A percentile compares a stretch with the other conserved stretches of the same genome.
These are phyloP conservation scores for Spathaspora boniae DNA, from an alignment of 805 yeast genomes.

Conservation along the genomic window DNA sequence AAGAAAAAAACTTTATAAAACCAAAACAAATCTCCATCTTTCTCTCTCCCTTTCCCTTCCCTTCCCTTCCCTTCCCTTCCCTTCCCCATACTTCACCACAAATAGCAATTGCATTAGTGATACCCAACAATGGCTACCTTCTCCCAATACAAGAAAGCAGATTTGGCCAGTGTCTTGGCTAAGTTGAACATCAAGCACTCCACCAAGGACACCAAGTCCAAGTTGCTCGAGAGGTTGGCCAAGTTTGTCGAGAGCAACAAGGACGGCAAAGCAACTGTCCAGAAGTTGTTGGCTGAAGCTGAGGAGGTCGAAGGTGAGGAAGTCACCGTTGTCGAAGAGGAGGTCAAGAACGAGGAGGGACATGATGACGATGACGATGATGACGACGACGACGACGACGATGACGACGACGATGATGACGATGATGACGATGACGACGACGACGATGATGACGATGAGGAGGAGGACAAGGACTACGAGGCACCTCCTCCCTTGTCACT, in stretches of 20 bases:
- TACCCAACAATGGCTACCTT: conserved; percentile 29
- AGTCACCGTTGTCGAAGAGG: conserved; percentile 21
- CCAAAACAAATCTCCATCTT: conserved; percentile 5
- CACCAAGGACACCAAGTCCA: conserved; percentile 40
- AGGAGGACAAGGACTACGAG: conserved; percentile 32
- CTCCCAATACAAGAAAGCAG: conserved; percentile 37
- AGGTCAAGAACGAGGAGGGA: conserved; percentile 23
- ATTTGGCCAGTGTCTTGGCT: conserved; percentile 31
- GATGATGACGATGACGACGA: conserved; percentile 18
- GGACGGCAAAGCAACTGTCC: conserved; percentile 19
- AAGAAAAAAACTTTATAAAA: neutral
- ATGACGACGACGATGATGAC: conserved; percentile 12
- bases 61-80: conserved; percentile 2
- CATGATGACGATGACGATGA: conserved; percentile 21
- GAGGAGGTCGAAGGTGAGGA: conserved; percentile 20
- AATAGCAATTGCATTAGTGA: neutral
- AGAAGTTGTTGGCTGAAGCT: conserved; percentile 15
- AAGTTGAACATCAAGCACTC: conserved; percentile 32
- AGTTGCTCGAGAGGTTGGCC: conserved; percentile 37
- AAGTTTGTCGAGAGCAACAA: conserved; percentile 22
- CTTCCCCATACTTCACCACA: neutral
- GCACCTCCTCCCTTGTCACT: conserved; percentile 39
- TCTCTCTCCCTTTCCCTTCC: neutral
- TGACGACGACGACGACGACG: conserved; percentile 27
- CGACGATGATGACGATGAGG: conserved; percentile 29